phyloP scores from a whole-genome alignment of 352 stramenopile species.

The Thraustotheca clavata region DNA sequence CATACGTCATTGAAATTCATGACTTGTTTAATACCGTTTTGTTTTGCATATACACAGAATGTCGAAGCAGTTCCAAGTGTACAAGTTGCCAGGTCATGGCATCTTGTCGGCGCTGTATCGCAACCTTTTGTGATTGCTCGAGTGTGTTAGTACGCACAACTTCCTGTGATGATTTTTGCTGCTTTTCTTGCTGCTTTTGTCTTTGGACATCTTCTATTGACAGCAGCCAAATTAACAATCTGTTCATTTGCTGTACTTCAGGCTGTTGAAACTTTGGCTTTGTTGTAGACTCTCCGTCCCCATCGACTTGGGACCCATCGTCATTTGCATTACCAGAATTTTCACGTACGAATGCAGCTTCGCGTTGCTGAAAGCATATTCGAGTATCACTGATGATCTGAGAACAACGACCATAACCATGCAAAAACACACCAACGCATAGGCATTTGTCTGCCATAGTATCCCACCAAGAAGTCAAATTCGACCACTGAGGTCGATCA shows the following conservation, averaged over 20 bases:
- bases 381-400: conserved; percentile 72
- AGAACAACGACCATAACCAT: conserved; percentile 74
- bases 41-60: conserved; percentile 57
- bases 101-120: conserved; percentile 61
- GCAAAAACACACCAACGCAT: conserved; percentile 74
- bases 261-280: conserved; percentile 67
- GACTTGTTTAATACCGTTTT: conserved; percentile 23
- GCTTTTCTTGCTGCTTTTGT: conserved; percentile 77
- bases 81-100: conserved; percentile 78
- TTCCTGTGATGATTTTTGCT: conserved; percentile 53
- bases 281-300: conserved; percentile 1
- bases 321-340: conserved; percentile 12
- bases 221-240: conserved; percentile 74
- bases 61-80: conserved; percentile 69
- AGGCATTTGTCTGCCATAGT: conserved; percentile 67
- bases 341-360: conserved; percentile 22
- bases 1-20: neutral
- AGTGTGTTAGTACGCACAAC: conserved; percentile 61
- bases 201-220: conserved; percentile 79
- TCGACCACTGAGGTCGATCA: conserved; percentile 67
- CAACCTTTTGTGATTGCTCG: conserved; percentile 56
- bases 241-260: conserved; percentile 86
- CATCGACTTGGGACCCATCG: conserved; percentile 6
- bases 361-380: conserved; percentile 58
- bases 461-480: conserved; percentile 84